A percentile compares a stretch with the other conserved stretches of the same genome.
phyloP scores from a whole-genome alignment of 768 basidiomycete genomes.

The Mycena metata region DNA sequence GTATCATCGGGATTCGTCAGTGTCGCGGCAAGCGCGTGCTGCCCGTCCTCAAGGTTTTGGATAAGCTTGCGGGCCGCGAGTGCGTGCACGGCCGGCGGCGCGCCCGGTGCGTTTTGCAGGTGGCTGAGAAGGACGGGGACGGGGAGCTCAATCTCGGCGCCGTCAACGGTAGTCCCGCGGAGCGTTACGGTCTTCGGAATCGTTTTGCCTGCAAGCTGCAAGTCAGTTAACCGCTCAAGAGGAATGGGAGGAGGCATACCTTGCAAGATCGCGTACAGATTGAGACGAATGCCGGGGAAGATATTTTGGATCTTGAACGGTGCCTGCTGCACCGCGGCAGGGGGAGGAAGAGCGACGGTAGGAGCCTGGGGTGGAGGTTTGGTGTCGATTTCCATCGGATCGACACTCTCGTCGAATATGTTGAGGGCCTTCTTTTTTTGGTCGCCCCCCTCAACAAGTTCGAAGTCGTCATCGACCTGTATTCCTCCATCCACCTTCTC shows the following conservation, averaged over 20 bases:
- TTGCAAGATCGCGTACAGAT: slow-evolving; percentile 35
- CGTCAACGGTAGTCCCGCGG: slow-evolving; percentile 29
- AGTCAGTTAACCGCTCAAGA: neutral
- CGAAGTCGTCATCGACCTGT: slow-evolving; percentile 16
- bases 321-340: slow-evolving; percentile 29
- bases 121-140: slow-evolving; percentile 31
- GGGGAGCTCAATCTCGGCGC: slow-evolving; percentile 33
- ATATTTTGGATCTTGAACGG: slow-evolving; percentile 29
- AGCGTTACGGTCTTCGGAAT: slow-evolving; percentile 34
- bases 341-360: slow-evolving; percentile 19
- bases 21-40: slow-evolving; percentile 23
- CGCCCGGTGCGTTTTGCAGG: slow-evolving; percentile 26
- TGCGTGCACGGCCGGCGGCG: slow-evolving; percentile 32
- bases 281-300: slow-evolving; percentile 30
- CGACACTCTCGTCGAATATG: slow-evolving; percentile 33
- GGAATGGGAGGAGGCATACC: too few relatives aligned
- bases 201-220: slow-evolving; percentile 24
- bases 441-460: slow-evolving; percentile 25
- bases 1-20: slow-evolving; percentile 25
- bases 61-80: slow-evolving; percentile 36
- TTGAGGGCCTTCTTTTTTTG: slow-evolving; percentile 26
- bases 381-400: neutral
- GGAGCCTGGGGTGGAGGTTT: slow-evolving; percentile 22
- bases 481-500: neutral
- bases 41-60: slow-evolving; percentile 38